Evolutionary conservation across 805 yeast species (phyloP), one percentile per base, ranked within the genome.

Genomic region (Starmerella khaoyaiensis): DNA sequence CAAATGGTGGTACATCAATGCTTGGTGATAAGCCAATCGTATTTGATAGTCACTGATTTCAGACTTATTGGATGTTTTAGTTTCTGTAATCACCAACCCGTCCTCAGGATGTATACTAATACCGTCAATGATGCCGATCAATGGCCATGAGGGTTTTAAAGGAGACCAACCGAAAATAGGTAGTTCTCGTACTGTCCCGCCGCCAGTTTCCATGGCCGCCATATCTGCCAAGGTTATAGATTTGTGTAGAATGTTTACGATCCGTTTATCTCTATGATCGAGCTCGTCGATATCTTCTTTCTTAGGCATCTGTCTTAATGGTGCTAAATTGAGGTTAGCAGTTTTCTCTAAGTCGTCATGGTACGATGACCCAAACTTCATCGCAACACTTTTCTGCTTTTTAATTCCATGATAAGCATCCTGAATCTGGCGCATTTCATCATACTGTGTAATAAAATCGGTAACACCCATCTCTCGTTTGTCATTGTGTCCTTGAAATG

Each of bases 11-110:
- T 57, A 57, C 6, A 48, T 29, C 25, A 53, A 40, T n/a, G 55
- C 36, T 40, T 57, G 62, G 34, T 57, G 62, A 31, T 49, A 54
- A 3, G 62, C 62, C 4, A 53, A 41, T 3, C 51, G 44, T 33
- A 46, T 36, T 33, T 51, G 51, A 17, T 39, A 36, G 5, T 34
- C 24, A 6, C 22, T 21, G n/a, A 37, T 31, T 1, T 31, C 30
- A 12, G 16, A 28, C 14, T 24, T 17, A 1, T 26, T 4, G 5
- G 47, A 35, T 14, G 60, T 51, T 33, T 57, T 57, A 9, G 59
- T 55, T 19, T 57, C 62, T 7, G 40, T 37, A 8, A 57, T 40
- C 16, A 35, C 37, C 25, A 50, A 12, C 14, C 33, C 30, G n/a
- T 41, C 37, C 4, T n/a, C 12, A 28, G 17, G 12, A 37, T 14